Evolutionary conservation across 768 basidiomycete species (phyloP).

Genomic region (Termitomyces sp.): DNA sequence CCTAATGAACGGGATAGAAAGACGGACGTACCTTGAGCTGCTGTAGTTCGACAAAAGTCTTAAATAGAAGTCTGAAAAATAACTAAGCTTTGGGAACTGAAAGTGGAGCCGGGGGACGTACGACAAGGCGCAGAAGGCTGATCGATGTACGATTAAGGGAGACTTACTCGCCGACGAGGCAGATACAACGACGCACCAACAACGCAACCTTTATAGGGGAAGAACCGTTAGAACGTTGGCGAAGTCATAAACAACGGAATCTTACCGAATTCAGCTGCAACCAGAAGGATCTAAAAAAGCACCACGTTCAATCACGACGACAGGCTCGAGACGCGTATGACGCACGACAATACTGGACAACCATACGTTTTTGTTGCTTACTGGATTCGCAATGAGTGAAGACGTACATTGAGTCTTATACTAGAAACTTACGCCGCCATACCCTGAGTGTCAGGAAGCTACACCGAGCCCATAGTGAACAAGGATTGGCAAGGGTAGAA

Average conservation of each 20-base stretch:
- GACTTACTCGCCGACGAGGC: not conserved
- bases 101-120: slow-evolving; percentile 16
- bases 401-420: not conserved
- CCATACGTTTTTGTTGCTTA: slow-evolving; percentile 37
- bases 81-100: not conserved
- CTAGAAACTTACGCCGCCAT: slow-evolving; percentile 32
- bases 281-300: slow-evolving; percentile 21
- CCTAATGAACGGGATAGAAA: not conserved
- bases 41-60: slow-evolving; percentile 28
- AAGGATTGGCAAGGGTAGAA: not conserved
- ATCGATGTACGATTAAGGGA: not conserved
- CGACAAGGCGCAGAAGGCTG: slow-evolving; percentile 32
- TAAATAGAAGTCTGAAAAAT: slow-evolving; percentile 23
- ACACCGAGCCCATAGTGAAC: not conserved
- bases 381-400: slow-evolving; percentile 17
- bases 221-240: not conserved
- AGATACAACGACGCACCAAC: slow-evolving; percentile 22
- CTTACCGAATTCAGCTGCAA: slow-evolving; percentile 37
- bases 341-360: slow-evolving; percentile 29
- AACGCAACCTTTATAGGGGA: slow-evolving; percentile 18
- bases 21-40: slow-evolving; percentile 27
- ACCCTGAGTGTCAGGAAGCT: slow-evolving; percentile 43
- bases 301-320: not conserved
- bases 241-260: not conserved
- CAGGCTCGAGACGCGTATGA: not conserved